A percentile compares a stretch with the other conserved stretches of the same genome.
Conservation (phyloP, 2,329 filamentous ascomycete species). For the Fusarium lyarnte region DNA sequence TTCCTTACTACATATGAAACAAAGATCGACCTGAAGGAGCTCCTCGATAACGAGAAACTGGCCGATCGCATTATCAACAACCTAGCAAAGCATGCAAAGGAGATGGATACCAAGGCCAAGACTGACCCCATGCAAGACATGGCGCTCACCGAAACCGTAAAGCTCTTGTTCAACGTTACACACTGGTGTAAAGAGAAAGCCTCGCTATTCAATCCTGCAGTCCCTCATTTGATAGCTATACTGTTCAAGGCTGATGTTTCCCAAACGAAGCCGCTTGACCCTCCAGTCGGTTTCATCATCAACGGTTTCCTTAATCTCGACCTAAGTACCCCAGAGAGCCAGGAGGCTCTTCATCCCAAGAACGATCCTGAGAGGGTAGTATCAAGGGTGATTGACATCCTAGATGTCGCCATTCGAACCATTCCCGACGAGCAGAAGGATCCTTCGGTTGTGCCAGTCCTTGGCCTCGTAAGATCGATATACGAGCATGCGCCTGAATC, state of each 20-base stretch:
- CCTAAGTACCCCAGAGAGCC: conserved; percentile 64
- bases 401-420: conserved; percentile 70
- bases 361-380: conserved; percentile 67
- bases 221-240: conserved; percentile 76
- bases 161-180: conserved; percentile 88
- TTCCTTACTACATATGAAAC: conserved; percentile 60
- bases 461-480: conserved; percentile 78
- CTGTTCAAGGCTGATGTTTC: conserved; percentile 69
- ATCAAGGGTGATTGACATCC: conserved; percentile 73
- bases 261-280: conserved; percentile 73
- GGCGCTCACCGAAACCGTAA: conserved; percentile 85
- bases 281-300: conserved; percentile 75
- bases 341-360: conserved; percentile 72
- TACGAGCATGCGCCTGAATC: conserved; percentile 73
- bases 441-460: conserved; percentile 72
- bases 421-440: conserved; percentile 80
- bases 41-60: conserved; percentile 54
- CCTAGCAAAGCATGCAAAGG: conserved; percentile 73
- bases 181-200: conserved; percentile 74
- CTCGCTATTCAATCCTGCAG: conserved; percentile 70
- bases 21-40: conserved; percentile 59
- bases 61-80: conserved; percentile 73
- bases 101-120: conserved; percentile 46
- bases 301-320: conserved; percentile 86
- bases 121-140: conserved; percentile 74